A percentile compares a stretch with the other conserved stretches of the same genome.
These are phyloP conservation scores for Canna indica DNA, from an alignment of 176 grass and related monocot genomes.

Conservation along the genomic window DNA sequence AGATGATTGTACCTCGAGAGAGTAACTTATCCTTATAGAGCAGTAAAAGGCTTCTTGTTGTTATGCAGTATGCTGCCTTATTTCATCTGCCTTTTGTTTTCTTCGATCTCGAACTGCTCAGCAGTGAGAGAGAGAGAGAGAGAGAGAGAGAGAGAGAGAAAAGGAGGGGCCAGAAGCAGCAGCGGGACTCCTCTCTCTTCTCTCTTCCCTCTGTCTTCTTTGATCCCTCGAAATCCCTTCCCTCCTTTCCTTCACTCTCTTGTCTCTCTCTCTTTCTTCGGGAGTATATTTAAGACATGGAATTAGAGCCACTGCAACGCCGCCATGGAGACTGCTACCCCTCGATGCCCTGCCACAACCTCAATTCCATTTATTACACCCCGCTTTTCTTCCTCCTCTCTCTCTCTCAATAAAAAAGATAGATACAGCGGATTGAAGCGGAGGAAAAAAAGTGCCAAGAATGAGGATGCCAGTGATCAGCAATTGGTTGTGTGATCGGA, in stretches of 20 bases:
- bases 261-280: neutral
- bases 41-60: neutral
- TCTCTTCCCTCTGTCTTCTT: neutral
- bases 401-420: neutral
- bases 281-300: conserved; percentile 23
- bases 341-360: conserved; percentile 7
- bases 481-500: neutral
- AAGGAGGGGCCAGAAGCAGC: neutral
- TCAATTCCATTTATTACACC: conserved; percentile 28
- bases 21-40: conserved; percentile 1
- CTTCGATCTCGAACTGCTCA: neutral
- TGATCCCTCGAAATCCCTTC: neutral
- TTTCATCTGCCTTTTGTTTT: neutral
- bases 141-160: neutral
- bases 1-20: neutral
- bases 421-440: neutral
- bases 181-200: neutral
- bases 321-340: conserved; percentile 23
- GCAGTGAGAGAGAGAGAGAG: neutral
- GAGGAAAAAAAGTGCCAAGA: neutral
- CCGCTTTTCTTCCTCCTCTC: neutral
- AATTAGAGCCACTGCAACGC: conserved; percentile 30
- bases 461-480: neutral
- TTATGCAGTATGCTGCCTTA: neutral
- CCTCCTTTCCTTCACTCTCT: neutral